Base-by-base conservation (phyloP, 345 rosid species). In the Rhodamnia rubescens region DNA sequence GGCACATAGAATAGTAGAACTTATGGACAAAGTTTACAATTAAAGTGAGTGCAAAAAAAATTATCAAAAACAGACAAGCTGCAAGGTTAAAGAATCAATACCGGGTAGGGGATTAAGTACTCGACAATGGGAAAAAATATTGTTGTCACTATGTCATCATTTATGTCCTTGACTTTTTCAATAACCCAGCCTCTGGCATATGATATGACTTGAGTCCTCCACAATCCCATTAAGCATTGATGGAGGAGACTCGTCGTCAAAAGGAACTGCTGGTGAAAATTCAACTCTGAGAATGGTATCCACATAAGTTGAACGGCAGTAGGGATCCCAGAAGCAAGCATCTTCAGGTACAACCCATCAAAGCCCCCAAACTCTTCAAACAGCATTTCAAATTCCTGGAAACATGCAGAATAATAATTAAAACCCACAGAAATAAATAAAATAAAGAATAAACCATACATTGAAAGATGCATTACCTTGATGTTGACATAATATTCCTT, bases 281-380 rank as follows among this genome's bases (percentile, higher is more conserved):
- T 90, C 90, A 96, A 93, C 90, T 96, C 99, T 53, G 96, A 94
- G 82, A 96, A 90, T 84, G 99, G 99, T 91, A 96, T 96, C 98
- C 96, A 91, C 98, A 96, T 96, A 86, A 96, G 87, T 44, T 95
- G 98, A 87, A 96, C 95, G 85, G 93, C 85, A 55, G 98, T 94
- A 85, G 98, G 98, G 61, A 94, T 93, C 83, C 93, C 95, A 81
- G 89, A 91, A 87, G 96, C 96, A 91, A 96, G 93, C 98, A 96
- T 94, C 94, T 93, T 96, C 93, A 93, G 89, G 86, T 96, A 96
- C 61, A 95, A 90, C 84, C 96, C 98, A 91, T 96, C 98, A 91
- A 96, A 93, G 80, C 99, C 99, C 85, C 99, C 99, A 90, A 94
- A 92, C 83, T 91, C 93, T 92, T 96, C 95, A 90, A 90, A 94